Evolutionary conservation across 2,329 filamentous ascomycete genomes (phyloP).

Genomic region (Paracamarosporium sp.): DNA sequence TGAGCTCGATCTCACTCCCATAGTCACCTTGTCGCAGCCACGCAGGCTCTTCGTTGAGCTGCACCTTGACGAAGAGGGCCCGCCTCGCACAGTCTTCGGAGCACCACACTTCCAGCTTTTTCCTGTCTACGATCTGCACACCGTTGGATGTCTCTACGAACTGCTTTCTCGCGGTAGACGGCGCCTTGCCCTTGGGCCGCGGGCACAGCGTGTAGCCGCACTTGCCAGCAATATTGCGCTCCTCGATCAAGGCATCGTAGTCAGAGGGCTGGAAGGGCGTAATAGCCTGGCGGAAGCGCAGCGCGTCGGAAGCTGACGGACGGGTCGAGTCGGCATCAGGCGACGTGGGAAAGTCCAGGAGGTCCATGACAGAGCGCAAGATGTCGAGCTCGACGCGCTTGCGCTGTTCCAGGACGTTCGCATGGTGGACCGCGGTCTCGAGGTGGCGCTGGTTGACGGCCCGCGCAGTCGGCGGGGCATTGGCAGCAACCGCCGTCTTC

Average conservation of each 20-base stretch:
- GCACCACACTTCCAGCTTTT: constrained; percentile 87
- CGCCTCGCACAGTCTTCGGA: constrained; percentile 77
- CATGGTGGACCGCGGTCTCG: constrained; percentile 82
- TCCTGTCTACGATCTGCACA: constrained; percentile 70
- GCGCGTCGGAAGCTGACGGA: constrained; percentile 65
- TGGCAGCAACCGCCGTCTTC: constrained; percentile 37
- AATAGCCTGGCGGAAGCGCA: constrained; percentile 70
- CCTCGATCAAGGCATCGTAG: constrained; percentile 86
- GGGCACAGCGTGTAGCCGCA: constrained; percentile 88
- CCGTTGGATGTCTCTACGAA: constrained; percentile 68
- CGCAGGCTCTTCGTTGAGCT: constrained; percentile 82
- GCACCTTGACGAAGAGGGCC: constrained; percentile 85
- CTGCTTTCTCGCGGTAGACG: constrained; percentile 60
- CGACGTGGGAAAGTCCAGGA: constrained; percentile 69
- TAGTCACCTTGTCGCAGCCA: constrained; percentile 74
- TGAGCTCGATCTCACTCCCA: constrained; percentile 47
- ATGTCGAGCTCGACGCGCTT: constrained; percentile 80
- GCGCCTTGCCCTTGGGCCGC: constrained; percentile 64
- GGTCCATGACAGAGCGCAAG: constrained; percentile 72
- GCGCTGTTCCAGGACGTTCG: constrained; percentile 79
- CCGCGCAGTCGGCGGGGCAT: constrained; percentile 28
- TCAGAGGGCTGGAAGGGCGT: constrained; percentile 82
- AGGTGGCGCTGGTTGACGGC: constrained; percentile 51
- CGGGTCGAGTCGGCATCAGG: constrained; percentile 58
- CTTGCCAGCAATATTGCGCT: constrained; percentile 81